phyloP scores from a whole-genome alignment of 176 grass and related monocot species.

The Rhynchospora tenuis region DNA sequence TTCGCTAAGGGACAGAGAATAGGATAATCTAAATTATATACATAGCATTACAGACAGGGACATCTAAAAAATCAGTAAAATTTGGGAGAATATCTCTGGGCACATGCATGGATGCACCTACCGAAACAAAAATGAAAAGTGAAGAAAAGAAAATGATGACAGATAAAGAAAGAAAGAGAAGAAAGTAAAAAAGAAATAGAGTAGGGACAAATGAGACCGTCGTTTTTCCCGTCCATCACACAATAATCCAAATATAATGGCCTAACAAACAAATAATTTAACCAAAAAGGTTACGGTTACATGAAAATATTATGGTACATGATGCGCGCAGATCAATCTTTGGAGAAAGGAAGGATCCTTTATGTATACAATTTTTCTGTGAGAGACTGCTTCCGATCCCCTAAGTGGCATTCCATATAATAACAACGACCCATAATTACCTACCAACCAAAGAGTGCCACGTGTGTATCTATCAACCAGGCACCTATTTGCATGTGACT shows the following conservation, averaged over 20 bases:
- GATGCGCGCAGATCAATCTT: not conserved
- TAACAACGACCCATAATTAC: too few relatives aligned
- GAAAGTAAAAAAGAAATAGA: not conserved
- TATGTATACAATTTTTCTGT: not conserved
- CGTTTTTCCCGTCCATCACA: not conserved
- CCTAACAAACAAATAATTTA: constrained; percentile 11
- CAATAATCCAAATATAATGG: constrained; percentile 1
- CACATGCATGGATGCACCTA: not conserved
- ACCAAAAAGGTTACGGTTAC: not conserved
- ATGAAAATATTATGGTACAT: not conserved
- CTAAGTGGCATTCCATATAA: too few relatives aligned
- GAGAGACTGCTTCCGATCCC: not conserved
- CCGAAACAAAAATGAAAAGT: not conserved
- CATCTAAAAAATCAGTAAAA: not conserved
- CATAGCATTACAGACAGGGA: not conserved
- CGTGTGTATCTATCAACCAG: too few relatives aligned
- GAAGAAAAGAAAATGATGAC: not conserved
- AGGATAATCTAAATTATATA: not conserved
- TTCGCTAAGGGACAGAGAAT: not conserved
- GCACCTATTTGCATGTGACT: too few relatives aligned
- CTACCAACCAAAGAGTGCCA: too few relatives aligned
- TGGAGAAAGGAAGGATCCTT: not conserved
- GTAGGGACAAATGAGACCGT: not conserved
- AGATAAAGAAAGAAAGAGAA: not conserved
- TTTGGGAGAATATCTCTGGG: not conserved